Base-by-base conservation (phyloP, 1,284 basidiomycete species). In the Laetiporus sulphureus region DNA sequence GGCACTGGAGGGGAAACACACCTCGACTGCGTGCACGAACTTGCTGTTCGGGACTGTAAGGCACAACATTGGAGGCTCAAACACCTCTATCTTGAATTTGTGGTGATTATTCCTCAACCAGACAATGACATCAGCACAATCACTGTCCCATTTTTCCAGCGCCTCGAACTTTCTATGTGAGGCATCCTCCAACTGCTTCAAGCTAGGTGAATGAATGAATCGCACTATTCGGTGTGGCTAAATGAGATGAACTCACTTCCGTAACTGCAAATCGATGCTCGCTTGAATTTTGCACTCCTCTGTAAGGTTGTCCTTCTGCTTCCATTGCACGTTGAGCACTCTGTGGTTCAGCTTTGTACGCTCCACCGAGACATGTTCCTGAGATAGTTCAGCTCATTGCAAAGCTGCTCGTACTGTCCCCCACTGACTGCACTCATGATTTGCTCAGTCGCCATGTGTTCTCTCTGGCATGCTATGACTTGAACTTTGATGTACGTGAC, bases 401-500 rank as follows among this genome's bases (percentile, higher is more conserved):
- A 1, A 95, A 95, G 62, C 68, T 94, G 2, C 67, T 88, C 37
- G 74, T 88, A 13, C 65, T 91, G 11, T 75, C 71, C n/a, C 79
- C 85, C 2, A 61, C 65, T 1, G 68, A 80, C 37, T 62, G 64
- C 34, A 71, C 63, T 1, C 50, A 87, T 7, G 57, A 61, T 48
- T 59, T 78, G 24, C 60, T 96, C 38, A 71, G 72, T 40, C 73
- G 72, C 42, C 89, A 96, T 56, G 75, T 91, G 12, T 78, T 93
- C 50, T 73, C 76, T 1, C 74, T 96, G n/a, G 91, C 90, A 1
- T 75, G 86, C 42, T 97, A 93, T 60, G 94, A 97, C 60, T 53
- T 66, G 11, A 79, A 86, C 54, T 94, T 90, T 60, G 91, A 94
- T 54, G 83, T 96, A 23, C 76, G 93, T 25, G 93, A 96, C 61